Base-by-base conservation (phyloP, 257 asterid species). In the Nicotiana otophora region DNA sequence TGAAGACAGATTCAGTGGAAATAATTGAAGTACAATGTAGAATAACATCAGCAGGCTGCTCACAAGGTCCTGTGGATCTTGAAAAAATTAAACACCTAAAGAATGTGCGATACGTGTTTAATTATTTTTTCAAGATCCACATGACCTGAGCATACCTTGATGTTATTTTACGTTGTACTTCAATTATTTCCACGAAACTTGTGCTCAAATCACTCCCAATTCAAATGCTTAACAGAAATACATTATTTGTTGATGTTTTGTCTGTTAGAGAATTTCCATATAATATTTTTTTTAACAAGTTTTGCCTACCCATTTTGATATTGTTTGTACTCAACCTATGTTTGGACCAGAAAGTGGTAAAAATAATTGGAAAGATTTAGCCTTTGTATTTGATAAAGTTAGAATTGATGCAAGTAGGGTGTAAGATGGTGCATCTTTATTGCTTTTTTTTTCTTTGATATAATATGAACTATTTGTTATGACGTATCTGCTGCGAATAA, bases 251-350 rank as follows among this genome's bases (percentile, higher is more conserved):
- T 9, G 98, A 93, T 78, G 97, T 92, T 31, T 82, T 91, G 15
- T 93, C 97, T 0, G 94, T 92, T 0, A 93, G 92, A 55, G 94
- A 91, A 31, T 92, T 93, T n/a, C 93, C 98, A 0, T 92, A 87
- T 16, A 89, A 93, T 23, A 83, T 93, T 20, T 92, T 93, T 83
- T 86, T 89, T 20, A 39, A 39, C 92, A 91, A 79, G 34, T 81
- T 20, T 87, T 94, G 5, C 95, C 98, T 1, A 5, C 30, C 48
- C 94, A 93, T 78, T 94, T 94, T 66, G 97, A 93, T 61, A 85
- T 94, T 34, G 89, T 93, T 53, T 94, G 97, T 75, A 93, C 95
- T n/a, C 98, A 94, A n/a, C 98, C 98, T 0, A 94, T 93, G 97
- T 93, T 94, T 63, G 98, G 98, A 11, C 98, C 97, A 0, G 97